Base-by-base conservation (phyloP, 257 asterid genomes). In the Jacaranda copaia region DNA sequence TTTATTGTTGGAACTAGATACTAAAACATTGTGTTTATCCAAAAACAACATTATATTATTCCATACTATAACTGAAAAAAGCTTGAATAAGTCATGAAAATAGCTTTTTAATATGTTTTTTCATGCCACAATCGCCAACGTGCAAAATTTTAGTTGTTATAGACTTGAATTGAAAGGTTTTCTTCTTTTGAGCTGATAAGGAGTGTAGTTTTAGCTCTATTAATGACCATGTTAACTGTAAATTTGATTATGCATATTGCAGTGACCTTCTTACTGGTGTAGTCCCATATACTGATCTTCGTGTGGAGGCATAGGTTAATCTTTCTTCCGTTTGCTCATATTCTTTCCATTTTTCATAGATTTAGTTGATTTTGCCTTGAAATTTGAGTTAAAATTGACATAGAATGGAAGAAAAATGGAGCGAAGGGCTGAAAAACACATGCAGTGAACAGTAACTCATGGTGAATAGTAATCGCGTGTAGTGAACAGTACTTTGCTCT, bases 221-320 rank as follows among this genome's bases (percentile, higher is more conserved):
- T 43, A 9, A 19, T 51, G 20, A 64, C 58, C 38, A 19, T 66
- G 25, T 52, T 67, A 42, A 56, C 69, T 46, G 13, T 68, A 59
- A 67, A 38, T 65, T 43, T 58, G 67, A 71, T 73, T 80, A n/a
- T 79, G 40, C 58, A 59, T 63, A 55, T 70, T 83, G 90, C 93
- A 96, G 99, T 84, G 98, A 96, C 81, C 94, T 96, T 83, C 94
- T 96, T 65, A 91, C 97, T 25, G 97, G 98, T 81, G 91, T 91
- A 25, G 94, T 93, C 77, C 99, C 99, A 8, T 96, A 91, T 80
- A 96, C 99, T 15, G 99, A 96, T 84, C 97, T 93, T 65, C 97
- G 96, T 80, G 95, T 98, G 36, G 99, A 96, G 87, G 92, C 97
- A 71, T 93, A 96, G 96, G 98, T 93, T 71, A 66, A 73, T 38